A percentile compares a stretch with the other conserved stretches of the same genome.
These are phyloP conservation scores for Russula sp. DNA, from an alignment of 768 basidiomycete species.

Conservation along the genomic window DNA sequence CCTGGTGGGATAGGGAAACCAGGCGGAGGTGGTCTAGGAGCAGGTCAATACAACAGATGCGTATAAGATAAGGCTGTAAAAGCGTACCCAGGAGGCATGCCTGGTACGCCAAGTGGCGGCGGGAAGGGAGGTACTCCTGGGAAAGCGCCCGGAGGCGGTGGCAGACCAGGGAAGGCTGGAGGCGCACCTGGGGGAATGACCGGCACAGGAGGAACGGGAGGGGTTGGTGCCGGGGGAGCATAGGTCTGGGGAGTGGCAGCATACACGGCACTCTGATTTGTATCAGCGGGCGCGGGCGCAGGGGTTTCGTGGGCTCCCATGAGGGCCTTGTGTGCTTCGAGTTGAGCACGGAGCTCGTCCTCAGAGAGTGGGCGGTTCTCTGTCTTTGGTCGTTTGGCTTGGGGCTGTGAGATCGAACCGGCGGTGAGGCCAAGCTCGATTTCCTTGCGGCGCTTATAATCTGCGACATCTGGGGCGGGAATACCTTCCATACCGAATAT, in stretches of 20 bases:
- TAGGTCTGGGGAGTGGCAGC: constrained; percentile 73
- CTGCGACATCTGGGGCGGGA: constrained; percentile 87
- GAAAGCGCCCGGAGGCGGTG: constrained; percentile 36
- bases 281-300: constrained; percentile 36
- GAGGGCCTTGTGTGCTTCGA: constrained; percentile 84
- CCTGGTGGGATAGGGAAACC: constrained; percentile 32
- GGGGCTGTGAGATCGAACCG: constrained; percentile 76
- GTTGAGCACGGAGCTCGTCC: constrained; percentile 76
- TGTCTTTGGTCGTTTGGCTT: constrained; percentile 72
- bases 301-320: constrained; percentile 60
- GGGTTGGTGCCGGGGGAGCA: constrained; percentile 35
- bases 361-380: constrained; percentile 75
- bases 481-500: constrained; percentile 99
- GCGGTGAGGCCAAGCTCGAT: constrained; percentile 84
- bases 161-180: constrained; percentile 41
- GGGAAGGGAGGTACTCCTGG: constrained; percentile 34
- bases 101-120: constrained; percentile 34
- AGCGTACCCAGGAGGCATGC: constrained; percentile 36
- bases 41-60: constrained; percentile 34
- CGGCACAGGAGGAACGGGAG: constrained; percentile 32
- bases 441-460: constrained; percentile 94
- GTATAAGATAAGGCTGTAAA: constrained; percentile 30
- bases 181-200: constrained; percentile 40
- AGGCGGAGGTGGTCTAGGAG: constrained; percentile 29
- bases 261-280: constrained; percentile 56